phyloP scores from a whole-genome alignment of 768 basidiomycete genomes.

The Gymnopilus dilepis region DNA sequence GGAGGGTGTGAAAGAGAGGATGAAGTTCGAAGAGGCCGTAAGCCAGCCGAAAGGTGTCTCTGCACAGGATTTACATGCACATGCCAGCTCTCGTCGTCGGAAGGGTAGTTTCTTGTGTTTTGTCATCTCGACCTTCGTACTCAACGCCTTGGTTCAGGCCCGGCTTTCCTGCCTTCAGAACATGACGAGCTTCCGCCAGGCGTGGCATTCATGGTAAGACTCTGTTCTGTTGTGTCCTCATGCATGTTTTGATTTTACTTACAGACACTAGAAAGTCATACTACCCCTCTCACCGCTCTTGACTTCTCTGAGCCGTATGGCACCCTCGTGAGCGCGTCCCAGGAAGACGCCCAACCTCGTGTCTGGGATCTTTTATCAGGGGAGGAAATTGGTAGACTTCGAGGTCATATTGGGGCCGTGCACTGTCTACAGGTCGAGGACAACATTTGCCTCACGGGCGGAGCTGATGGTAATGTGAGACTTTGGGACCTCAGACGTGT shows the following conservation, averaged over 20 bases:
- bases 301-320: conserved; percentile 99
- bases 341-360: conserved; percentile 84
- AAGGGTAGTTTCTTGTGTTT: conserved; percentile 53
- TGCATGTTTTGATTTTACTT: conserved; percentile 15
- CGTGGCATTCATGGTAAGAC: conserved; percentile 91
- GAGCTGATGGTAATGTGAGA: conserved; percentile 82
- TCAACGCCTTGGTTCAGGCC: conserved; percentile 53
- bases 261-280: conserved; percentile 83
- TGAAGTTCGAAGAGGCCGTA: conserved; percentile 68
- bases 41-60: conserved; percentile 34
- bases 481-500: conserved; percentile 92
- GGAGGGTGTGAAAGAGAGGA: conserved; percentile 86
- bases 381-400: conserved; percentile 81
- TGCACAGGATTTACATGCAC: conserved; percentile 49
- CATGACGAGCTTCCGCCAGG: conserved; percentile 94
- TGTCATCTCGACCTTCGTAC: not conserved
- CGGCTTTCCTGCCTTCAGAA: conserved; percentile 95
- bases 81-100: conserved; percentile 68
- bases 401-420: conserved; percentile 81
- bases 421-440: conserved; percentile 95
- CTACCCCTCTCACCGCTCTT: conserved; percentile 81
- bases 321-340: conserved; percentile 85
- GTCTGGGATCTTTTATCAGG: conserved; percentile 96
- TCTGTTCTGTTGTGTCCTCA: conserved; percentile 4
- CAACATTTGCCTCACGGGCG: conserved; percentile 88